Conservation (phyloP, 2,329 filamentous ascomycete genomes). For the Stagonosporopsis rhizophila region DNA sequence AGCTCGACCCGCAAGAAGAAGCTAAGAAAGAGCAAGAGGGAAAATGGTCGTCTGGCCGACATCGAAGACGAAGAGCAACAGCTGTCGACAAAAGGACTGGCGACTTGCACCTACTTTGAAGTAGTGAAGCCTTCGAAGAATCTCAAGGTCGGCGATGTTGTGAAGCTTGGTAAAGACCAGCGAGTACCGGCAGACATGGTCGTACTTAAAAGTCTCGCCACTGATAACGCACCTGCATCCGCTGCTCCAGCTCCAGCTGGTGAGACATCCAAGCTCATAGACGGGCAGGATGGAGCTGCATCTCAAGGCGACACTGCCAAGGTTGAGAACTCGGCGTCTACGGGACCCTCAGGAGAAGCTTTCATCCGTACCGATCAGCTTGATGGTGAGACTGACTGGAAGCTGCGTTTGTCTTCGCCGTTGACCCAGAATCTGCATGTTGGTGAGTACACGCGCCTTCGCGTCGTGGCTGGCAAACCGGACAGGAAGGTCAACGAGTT, state of each 20-base stretch:
- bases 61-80: conserved; percentile 73
- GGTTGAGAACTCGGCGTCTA: conserved; percentile 25
- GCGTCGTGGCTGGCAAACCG: conserved; percentile 84
- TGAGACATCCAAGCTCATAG: conserved; percentile 28
- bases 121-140: conserved; percentile 83
- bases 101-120: conserved; percentile 66
- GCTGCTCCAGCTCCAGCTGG: conserved; percentile 6
- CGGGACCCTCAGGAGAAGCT: conserved; percentile 74
- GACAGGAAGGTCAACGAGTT: conserved; percentile 96
- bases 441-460: conserved; percentile 71
- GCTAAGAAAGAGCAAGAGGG: conserved; percentile 42
- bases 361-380: conserved; percentile 98
- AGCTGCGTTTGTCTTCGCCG: conserved; percentile 84
- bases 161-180: conserved; percentile 91
- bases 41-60: conserved; percentile 63
- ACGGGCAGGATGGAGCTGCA: conserved; percentile 17
- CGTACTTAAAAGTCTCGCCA: conserved; percentile 80
- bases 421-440: conserved; percentile 80
- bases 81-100: conserved; percentile 41
- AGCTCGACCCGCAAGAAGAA: conserved; percentile 41
- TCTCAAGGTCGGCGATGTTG: conserved; percentile 91
- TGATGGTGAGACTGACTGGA: conserved; percentile 99
- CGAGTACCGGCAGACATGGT: conserved; percentile 93
- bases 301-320: conserved; percentile 24
- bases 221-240: conserved; percentile 21